These are phyloP conservation scores for Pichia sp. DNA, from an alignment of 1,139 yeast genomes.

Conservation along the genomic window DNA sequence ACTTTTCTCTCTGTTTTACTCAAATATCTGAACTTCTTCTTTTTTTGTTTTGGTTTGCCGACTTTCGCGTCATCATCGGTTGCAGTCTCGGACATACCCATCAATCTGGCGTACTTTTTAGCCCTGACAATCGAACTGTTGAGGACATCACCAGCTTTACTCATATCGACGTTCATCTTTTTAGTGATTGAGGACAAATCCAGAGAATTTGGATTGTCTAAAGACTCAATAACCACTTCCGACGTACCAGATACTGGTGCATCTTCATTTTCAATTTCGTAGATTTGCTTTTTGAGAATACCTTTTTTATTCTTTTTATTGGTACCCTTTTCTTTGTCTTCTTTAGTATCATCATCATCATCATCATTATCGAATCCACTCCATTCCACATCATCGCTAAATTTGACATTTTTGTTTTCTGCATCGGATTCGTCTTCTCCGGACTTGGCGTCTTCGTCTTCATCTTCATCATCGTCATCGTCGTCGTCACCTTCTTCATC, in stretches of 20 bases:
- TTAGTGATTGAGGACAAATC: conserved; percentile 31
- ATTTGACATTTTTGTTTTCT: background rate
- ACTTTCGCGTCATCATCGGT: conserved; percentile 19
- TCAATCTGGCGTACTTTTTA: conserved; percentile 59
- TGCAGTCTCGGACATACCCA: conserved; percentile 30
- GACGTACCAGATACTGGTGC: conserved; percentile 48
- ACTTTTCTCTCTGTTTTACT: conserved; percentile 69
- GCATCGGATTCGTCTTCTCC: conserved; percentile 4
- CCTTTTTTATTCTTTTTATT: conserved; percentile 21
- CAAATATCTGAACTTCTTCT: conserved; percentile 83
- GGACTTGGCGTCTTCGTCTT: conserved; percentile 11
- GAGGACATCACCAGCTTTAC: conserved; percentile 50
- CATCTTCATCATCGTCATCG: conserved; percentile 6
- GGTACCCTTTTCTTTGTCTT: no score
- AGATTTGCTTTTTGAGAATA: conserved; percentile 39
- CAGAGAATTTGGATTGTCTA: conserved; percentile 38
- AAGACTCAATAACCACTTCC: conserved; percentile 51
- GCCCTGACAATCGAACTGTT: conserved; percentile 62
- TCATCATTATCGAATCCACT: conserved; percentile 14
- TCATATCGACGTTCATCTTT: conserved; percentile 55
- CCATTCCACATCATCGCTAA: conserved; percentile 4
- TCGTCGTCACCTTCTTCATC: conserved; percentile 15
- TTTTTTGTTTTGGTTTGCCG: conserved; percentile 29
- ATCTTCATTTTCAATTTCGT: conserved; percentile 36
- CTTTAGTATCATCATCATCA: conserved; percentile 15